Evolutionary conservation across 805 yeast species (phyloP).

Genomic region (Clavispora phyllophila): DNA sequence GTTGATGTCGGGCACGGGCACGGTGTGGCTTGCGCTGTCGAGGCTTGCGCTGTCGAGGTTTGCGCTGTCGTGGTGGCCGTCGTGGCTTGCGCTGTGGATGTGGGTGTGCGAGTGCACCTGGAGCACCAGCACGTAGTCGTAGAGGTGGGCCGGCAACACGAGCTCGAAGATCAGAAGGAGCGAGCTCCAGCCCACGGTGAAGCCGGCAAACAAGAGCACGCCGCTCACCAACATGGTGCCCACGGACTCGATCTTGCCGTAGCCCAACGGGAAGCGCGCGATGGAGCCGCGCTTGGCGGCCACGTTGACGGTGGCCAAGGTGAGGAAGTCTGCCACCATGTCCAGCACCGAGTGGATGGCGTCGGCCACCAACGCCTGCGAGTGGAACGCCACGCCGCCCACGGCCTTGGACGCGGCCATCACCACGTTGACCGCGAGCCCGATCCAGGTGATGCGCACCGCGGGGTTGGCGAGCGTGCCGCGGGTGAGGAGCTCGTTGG

Average conservation of each 20-base stretch:
- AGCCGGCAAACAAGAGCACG: constrained; percentile 79
- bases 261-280: constrained; percentile 74
- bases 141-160: constrained; percentile 54
- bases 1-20: constrained; percentile 56
- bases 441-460: constrained; percentile 89
- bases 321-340: constrained; percentile 81
- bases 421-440: constrained; percentile 74
- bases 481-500: constrained; percentile 33
- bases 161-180: constrained; percentile 64
- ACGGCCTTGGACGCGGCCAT: constrained; percentile 83
- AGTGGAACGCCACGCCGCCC: constrained; percentile 90
- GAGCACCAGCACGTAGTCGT: constrained; percentile 48
- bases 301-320: constrained; percentile 81
- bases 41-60: no score
- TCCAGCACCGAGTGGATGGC: constrained; percentile 92
- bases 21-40: no score
- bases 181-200: constrained; percentile 86
- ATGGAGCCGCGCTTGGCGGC: constrained; percentile 55
- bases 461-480: constrained; percentile 61
- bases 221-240: constrained; percentile 88
- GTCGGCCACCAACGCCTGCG: constrained; percentile 91
- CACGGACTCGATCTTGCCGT: constrained; percentile 87
- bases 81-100: no score
- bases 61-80: no score
- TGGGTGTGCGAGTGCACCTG: constrained; percentile 55